Evolutionary conservation across 768 basidiomycete genomes (phyloP), one percentile per base, ranked within the genome.

Genomic region (Kondoa malvinella): DNA sequence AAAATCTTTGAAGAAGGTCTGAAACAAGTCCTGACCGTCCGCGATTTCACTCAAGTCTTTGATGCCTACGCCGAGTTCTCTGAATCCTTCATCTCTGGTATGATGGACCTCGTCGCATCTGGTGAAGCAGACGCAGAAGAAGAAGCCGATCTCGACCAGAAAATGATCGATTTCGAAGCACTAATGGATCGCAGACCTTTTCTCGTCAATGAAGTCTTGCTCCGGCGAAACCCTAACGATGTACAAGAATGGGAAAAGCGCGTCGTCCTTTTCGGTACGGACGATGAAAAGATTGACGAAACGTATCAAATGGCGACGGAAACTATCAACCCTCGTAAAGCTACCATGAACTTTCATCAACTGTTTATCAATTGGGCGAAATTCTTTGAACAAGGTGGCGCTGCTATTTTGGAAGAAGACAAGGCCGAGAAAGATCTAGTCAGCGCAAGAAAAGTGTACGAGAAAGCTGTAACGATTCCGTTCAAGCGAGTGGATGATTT

Each of bases 181-280:
- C 77, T 99, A 72, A 94, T 94, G 82, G 95, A 99, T 76, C 82
- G 92, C 62, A 78, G 95, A 75, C 94, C 91, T 1, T 97, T 99
- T 82, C 80, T 99, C 70, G 85, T 95, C 59, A 99, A 99, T 73
- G 92, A 96, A 73, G 95, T 97, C 15, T 79, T 97, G 17, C 77
- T 97, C 34, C 80, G 95, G 70, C 81, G 95, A 73, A 99, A 99
- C 80, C 89, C 90, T 2, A 89, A 96, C 73, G 95, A 99, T 73
- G 95, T 97, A 1, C 91, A 95, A 72, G 95, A 99, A 76, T 99
- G 95, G 95, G 95, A 97, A 79, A 99, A 99, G 78, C 81, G 94
- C 34, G 84, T 97, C 25, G 92, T 92, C 1, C 78, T 97, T 30
- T 94, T 85, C 83, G 95, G 88, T 1, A 86, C 92, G 66, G 84